These are phyloP conservation scores for Pelargonium fulgidum DNA, from an alignment of 441 rosid species.

Conservation along the genomic window DNA sequence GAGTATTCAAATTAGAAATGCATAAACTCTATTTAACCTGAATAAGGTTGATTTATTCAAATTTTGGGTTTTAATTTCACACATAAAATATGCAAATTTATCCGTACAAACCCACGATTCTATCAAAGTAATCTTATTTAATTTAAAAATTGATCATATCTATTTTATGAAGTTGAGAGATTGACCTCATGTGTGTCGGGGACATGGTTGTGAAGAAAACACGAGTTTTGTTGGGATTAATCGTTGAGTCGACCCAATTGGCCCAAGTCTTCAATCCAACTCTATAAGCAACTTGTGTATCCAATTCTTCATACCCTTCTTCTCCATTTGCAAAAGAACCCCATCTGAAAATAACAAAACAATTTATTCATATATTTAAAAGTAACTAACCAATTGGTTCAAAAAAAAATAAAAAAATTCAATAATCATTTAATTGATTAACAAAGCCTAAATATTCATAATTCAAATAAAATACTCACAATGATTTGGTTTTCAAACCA, in stretches of 20 bases:
- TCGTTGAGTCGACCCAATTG: conserved; percentile 82
- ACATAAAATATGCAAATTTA: neutral
- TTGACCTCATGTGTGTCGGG: conserved; percentile 67
- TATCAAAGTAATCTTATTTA: no score
- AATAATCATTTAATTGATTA: no score
- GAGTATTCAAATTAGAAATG: no score
- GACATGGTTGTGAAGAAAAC: conserved; percentile 92
- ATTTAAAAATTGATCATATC: no score
- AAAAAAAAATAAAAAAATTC: no score
- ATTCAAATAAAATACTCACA: conserved; percentile 29
- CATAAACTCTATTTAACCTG: no score
- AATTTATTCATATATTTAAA: no score
- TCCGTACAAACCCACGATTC: neutral
- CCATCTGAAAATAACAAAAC: conserved; percentile 37
- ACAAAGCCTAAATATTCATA: no score
- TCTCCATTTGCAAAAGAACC: conserved; percentile 79
- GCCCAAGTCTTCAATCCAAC: conserved; percentile 83
- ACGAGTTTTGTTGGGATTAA: conserved; percentile 65
- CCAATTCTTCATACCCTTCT: conserved; percentile 55
- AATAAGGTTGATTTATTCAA: no score
- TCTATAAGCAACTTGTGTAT: conserved; percentile 62
- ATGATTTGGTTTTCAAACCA: conserved; percentile 47
- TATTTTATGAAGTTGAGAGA: neutral
- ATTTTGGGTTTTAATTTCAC: no score
- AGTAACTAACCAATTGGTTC: no score